Base-by-base conservation (phyloP, 1,284 basidiomycete species). In the Sanghuangporus baumii region DNA sequence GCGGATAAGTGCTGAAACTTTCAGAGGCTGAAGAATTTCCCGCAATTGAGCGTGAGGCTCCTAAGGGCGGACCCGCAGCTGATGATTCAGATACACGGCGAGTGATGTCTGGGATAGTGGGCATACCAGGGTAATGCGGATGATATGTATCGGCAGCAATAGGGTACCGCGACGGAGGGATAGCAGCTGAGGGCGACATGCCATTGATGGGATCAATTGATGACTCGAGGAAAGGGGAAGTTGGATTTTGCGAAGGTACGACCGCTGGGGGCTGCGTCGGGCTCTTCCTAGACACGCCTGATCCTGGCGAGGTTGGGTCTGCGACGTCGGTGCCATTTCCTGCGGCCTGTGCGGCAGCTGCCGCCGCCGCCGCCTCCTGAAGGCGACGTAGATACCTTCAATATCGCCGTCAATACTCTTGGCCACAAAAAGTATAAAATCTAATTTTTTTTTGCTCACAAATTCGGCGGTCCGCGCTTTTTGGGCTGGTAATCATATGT, bases 401-500 rank as follows among this genome's bases (percentile, higher is more conserved):
- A 16, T 34, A 63, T 52, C 16, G 41, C 38, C 40, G 43, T 63
- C 18, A 59, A 52, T 51, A 57, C 60, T 52, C 18, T 31, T 40
- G 59, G 16, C 48, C 1, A 52, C 31, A 34, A 55, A 8, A 12
- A 48, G 18, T 18, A 60, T 36, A n/a, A n/a, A 46, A 46, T 12
- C 3, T 41, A 41, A 41, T 6, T 3, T n/a, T 26, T 8, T 56
- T 9, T n/a, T 26, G 78, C 86, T 75, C 72, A 94, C 90, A 94
- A 78, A 74, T 94, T 94, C 0, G 92, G 93, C 3, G 93, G 93
- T 0, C 93, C 93, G 62, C 93, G 81, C 74, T 94, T 94, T 80
- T 93, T 94, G 16, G 93, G 93, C 74, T 91, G 90, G 73, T 94
- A 94, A 69, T 94, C 89, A 69, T 94, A 95, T 0, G 91, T 94